Conservation (phyloP, 192 early-diverging fungal genomes). For the Entomortierella beljakovae region DNA sequence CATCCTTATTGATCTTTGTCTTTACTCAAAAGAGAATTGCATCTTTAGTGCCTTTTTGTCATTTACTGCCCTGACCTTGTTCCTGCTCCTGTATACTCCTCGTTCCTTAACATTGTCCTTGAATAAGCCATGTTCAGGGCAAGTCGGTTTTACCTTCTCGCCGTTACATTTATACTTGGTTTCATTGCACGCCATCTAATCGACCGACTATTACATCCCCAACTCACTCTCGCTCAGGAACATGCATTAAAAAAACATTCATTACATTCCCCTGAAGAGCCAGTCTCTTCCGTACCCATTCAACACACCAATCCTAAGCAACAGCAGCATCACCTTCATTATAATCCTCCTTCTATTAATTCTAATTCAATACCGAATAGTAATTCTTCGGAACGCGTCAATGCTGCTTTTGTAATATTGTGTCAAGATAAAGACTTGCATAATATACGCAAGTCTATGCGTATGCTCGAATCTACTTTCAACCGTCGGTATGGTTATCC, state of each 20-base stretch:
- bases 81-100: neutral
- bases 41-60: neutral
- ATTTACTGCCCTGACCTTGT: neutral
- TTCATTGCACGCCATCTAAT: conserved; percentile 2
- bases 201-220: neutral
- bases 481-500: conserved; percentile 83
- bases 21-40: neutral
- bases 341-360: neutral
- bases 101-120: neutral
- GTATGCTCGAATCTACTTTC: conserved; percentile 78
- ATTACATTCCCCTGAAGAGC: neutral
- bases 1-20: too few species aligned
- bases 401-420: conserved; percentile 80
- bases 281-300: too few species aligned
- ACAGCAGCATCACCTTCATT: neutral
- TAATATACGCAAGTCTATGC: conserved; percentile 70
- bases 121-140: neutral
- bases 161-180: conserved; percentile 30
- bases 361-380: neutral
- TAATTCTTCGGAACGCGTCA: conserved; percentile 52
- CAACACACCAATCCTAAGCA: neutral
- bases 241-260: conserved; percentile 2
- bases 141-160: conserved; percentile 8
- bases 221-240: neutral
- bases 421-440: conserved; percentile 78